A percentile compares a stretch with the other conserved stretches of the same genome.
Evolutionary conservation across 805 yeast species (phyloP).

Genomic region (Saitoella complicata): DNA sequence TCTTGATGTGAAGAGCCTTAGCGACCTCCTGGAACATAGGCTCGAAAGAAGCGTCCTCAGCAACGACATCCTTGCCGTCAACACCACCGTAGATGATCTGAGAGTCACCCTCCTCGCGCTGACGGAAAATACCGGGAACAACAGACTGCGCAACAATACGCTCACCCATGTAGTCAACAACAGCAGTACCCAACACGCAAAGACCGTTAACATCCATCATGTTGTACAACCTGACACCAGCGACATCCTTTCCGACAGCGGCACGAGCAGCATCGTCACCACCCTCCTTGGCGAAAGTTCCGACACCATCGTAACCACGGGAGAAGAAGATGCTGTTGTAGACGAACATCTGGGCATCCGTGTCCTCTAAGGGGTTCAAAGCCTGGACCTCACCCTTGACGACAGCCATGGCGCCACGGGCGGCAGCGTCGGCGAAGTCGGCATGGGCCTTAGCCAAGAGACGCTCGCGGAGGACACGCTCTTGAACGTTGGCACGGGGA

Average conservation of each 20-base stretch:
- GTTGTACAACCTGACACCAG: constrained; percentile 53
- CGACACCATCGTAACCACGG: constrained; percentile 53
- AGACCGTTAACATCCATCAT: constrained; percentile 46
- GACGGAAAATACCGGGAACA: constrained; percentile 73
- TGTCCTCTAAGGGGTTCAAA: constrained; percentile 61
- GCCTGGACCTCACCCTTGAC: constrained; percentile 59
- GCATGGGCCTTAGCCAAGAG: constrained; percentile 50
- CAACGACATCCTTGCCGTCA: constrained; percentile 38
- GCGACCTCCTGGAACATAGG: constrained; percentile 44
- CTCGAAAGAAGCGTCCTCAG: constrained; percentile 36
- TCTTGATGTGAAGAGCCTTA: constrained; percentile 61
- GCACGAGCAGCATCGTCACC: constrained; percentile 78
- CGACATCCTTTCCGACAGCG: constrained; percentile 62
- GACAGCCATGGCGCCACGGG: constrained; percentile 63
- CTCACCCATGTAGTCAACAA: constrained; percentile 80
- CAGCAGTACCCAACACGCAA: constrained; percentile 60
- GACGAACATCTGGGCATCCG: constrained; percentile 48
- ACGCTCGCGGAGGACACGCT: constrained; percentile 61
- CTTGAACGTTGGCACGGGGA: constrained; percentile 37
- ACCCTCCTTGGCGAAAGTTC: constrained; percentile 48
- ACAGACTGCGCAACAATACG: constrained; percentile 87
- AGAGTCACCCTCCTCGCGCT: constrained; percentile 24
- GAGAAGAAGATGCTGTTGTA: constrained; percentile 80
- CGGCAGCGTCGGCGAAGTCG: constrained; percentile 64
- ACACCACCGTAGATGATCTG: constrained; percentile 62